Conservation (phyloP, 805 yeast genomes). For the Komagataella phaffii region DNA sequence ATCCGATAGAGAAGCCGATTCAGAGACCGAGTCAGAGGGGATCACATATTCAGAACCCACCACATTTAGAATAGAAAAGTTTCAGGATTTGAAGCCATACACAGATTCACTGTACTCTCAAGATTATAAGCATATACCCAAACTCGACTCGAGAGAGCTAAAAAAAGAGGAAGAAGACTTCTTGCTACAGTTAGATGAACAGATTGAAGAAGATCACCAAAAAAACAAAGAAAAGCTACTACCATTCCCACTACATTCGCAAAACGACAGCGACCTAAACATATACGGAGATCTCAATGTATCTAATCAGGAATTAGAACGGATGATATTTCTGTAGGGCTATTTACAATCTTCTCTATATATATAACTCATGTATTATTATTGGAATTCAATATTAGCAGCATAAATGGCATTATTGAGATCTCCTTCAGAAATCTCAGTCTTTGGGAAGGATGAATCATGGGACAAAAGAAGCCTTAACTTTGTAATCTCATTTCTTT, state of each 20-base stretch:
- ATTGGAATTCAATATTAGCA: neutral
- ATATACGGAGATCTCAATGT: neutral
- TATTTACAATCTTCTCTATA: neutral
- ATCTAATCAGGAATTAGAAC: neutral
- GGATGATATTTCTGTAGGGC: neutral
- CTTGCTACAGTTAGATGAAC: neutral
- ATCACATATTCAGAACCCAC: neutral
- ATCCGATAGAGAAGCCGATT: neutral
- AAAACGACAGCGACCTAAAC: neutral
- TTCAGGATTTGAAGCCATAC: neutral
- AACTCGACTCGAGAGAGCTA: neutral
- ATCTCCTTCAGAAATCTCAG: neutral
- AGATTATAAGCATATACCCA: neutral
- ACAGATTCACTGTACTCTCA: neutral
- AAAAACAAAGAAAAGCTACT: neutral
- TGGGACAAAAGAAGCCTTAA: conserved; percentile 32
- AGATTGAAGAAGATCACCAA: neutral
- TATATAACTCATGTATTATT: neutral
- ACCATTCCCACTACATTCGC: neutral
- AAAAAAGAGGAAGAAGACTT: neutral
- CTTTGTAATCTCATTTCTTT: conserved; percentile 46
- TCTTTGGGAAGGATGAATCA: neutral
- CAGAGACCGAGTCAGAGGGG: neutral
- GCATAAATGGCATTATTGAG: neutral
- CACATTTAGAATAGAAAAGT: neutral